phyloP scores from a whole-genome alignment of 176 grass and related monocot genomes.

The Eragrostis nindensis region DNA sequence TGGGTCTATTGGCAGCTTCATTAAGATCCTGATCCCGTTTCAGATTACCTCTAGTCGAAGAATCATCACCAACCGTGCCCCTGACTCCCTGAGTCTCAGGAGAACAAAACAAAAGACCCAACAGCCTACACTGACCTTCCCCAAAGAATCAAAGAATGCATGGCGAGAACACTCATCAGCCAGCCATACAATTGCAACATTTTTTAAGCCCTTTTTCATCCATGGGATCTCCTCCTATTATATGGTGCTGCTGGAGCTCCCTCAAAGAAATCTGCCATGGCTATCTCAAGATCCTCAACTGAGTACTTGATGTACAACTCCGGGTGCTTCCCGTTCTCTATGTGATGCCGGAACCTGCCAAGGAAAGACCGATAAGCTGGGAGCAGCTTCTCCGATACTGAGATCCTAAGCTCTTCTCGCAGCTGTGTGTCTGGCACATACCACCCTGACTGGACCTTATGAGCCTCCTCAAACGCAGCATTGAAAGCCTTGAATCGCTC shows the following conservation, averaged over 20 bases:
- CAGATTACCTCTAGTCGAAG: constrained; percentile 54
- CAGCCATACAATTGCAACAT: background rate
- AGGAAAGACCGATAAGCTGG: constrained; percentile 93
- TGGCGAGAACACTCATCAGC: constrained; percentile 18
- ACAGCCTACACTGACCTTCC: constrained; percentile 25
- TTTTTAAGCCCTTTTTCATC: constrained; percentile 39
- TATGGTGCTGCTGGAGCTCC: constrained; percentile 46
- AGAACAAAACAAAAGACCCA: constrained; percentile 28
- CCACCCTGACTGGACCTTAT: constrained; percentile 72
- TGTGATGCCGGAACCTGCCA: constrained; percentile 83
- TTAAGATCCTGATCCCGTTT: constrained; percentile 45
- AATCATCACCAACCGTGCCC: constrained; percentile 58
- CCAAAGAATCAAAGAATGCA: constrained; percentile 56
- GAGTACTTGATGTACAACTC: constrained; percentile 93
- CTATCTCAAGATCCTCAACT: constrained; percentile 81
- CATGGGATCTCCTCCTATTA: constrained; percentile 69
- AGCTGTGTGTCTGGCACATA: constrained; percentile 83
- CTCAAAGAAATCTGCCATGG: constrained; percentile 79
- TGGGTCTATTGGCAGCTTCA: constrained; percentile 39
- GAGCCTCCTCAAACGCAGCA: constrained; percentile 78
- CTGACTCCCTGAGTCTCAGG: constrained; percentile 19
- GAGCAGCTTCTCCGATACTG: constrained; percentile 79
- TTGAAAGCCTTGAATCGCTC: constrained; percentile 95
- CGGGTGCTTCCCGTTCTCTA: constrained; percentile 82
- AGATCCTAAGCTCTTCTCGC: constrained; percentile 92